Percentiles rank a stretch among this genome's conserved stretches.
These are phyloP conservation scores for Rhizophagus clarus DNA, from an alignment of 192 early-diverging fungal species.

Conservation along the genomic window DNA sequence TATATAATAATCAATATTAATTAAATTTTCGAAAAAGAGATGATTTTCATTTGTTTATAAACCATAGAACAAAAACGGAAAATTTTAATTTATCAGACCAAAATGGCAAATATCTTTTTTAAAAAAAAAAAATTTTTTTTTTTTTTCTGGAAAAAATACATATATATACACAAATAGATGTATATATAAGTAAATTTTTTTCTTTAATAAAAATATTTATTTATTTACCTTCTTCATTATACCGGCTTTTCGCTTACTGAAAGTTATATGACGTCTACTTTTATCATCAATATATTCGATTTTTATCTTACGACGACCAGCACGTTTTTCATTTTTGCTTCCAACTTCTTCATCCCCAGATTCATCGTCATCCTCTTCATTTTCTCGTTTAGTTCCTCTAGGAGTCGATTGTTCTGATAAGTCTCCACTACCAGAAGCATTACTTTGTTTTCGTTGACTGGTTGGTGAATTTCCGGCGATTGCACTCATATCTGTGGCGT, in stretches of 20 bases:
- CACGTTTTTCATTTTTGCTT: slow-evolving; percentile 62
- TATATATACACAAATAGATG: background rate
- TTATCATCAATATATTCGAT: slow-evolving; percentile 97
- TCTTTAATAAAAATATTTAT: too few species aligned
- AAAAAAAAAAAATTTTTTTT: too few species aligned
- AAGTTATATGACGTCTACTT: slow-evolving; percentile 90
- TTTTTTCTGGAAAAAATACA: background rate
- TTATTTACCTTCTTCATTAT: slow-evolving; percentile 91
- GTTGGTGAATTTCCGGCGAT: background rate
- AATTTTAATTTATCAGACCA: too few species aligned
- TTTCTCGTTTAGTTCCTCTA: slow-evolving; percentile 36
- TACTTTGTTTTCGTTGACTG: slow-evolving; percentile 27
- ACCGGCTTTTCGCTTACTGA: slow-evolving; percentile 93
- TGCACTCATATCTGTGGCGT: slow-evolving; percentile 4
- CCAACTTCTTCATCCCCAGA: slow-evolving; percentile 61
- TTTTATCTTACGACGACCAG: slow-evolving; percentile 91
- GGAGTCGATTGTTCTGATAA: slow-evolving; percentile 22
- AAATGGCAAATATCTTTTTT: too few species aligned
- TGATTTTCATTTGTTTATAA: slow-evolving; percentile 26
- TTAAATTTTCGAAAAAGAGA: slow-evolving; percentile 18
- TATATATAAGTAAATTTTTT: too few species aligned
- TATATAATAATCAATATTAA: background rate
- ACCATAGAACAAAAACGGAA: slow-evolving; percentile 23
- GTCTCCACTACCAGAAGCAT: slow-evolving; percentile 6
- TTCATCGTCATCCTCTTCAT: slow-evolving; percentile 60